Evolutionary conservation across 768 basidiomycete genomes (phyloP).

Genomic region (Suillus ampliporus): DNA sequence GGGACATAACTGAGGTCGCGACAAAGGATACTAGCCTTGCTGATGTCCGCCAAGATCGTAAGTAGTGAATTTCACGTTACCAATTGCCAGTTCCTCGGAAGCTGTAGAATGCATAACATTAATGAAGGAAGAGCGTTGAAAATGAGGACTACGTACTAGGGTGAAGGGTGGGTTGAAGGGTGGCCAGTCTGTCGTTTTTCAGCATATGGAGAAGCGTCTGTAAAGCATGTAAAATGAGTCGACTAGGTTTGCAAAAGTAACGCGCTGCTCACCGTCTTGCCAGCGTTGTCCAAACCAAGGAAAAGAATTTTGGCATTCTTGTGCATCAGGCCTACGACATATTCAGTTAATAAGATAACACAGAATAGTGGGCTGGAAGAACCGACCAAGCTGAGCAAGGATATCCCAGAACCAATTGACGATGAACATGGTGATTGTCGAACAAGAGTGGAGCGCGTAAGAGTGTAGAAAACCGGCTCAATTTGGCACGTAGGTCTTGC

Average conservation of each 20-base stretch:
- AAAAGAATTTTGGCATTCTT: constrained; percentile 99
- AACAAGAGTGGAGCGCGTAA: constrained; percentile 24
- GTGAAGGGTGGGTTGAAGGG: constrained; percentile 96
- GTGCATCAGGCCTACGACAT: constrained; percentile 75
- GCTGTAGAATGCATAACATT: constrained; percentile 53
- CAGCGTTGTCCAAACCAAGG: constrained; percentile 98
- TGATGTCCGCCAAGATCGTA: constrained; percentile 98
- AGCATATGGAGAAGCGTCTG: constrained; percentile 98
- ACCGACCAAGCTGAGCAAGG: constrained; percentile 88
- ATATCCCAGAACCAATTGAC: constrained; percentile 98
- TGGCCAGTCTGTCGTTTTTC: constrained; percentile 98
- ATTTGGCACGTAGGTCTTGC: constrained; percentile 7
- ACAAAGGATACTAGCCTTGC: constrained; percentile 65
- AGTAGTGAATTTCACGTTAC: constrained; percentile 98
- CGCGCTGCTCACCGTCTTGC: constrained; percentile 82
- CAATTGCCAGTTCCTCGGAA: constrained; percentile 98
- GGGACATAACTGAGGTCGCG: constrained; percentile 2
- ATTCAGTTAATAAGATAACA: constrained; percentile 11
- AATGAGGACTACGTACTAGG: constrained; percentile 70
- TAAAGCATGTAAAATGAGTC: constrained; percentile 15
- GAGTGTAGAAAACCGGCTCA: constrained; percentile 6
- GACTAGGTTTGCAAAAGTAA: constrained; percentile 2
- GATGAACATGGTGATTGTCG: constrained; percentile 68
- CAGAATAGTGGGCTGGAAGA: background rate
- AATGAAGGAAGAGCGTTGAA: constrained; percentile 1